Conservation (phyloP, 129 eudicot species). For the Lactuca saligna region DNA sequence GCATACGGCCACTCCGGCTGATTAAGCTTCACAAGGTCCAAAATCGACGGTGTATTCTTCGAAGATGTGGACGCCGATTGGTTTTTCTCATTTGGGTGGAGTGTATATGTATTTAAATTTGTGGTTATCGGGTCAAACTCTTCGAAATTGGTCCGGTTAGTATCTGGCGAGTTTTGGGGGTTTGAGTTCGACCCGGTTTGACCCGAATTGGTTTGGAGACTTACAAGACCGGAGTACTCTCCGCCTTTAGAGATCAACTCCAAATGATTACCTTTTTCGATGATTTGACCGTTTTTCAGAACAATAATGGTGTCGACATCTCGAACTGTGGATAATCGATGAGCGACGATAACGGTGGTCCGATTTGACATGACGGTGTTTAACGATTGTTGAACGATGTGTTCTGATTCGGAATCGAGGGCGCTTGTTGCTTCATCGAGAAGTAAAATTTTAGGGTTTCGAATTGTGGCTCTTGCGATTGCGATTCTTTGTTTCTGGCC, state of each 20-base stretch:
- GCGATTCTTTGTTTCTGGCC: slow-evolving; percentile 90
- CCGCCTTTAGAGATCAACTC: slow-evolving; percentile 52
- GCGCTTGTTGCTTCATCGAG: slow-evolving; percentile 96
- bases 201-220: slow-evolving; percentile 38
- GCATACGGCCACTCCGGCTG: slow-evolving; percentile 83
- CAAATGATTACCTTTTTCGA: slow-evolving; percentile 57
- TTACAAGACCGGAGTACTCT: slow-evolving; percentile 60
- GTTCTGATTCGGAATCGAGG: slow-evolving; percentile 79
- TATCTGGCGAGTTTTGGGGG: background rate
- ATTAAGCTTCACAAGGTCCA: slow-evolving; percentile 72
- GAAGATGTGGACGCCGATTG: slow-evolving; percentile 9
- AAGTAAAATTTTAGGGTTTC: slow-evolving; percentile 73
- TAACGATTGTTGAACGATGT: slow-evolving; percentile 64
- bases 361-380: slow-evolving; percentile 53
- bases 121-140: slow-evolving; percentile 14
- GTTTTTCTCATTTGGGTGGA: slow-evolving; percentile 18
- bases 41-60: slow-evolving; percentile 40
- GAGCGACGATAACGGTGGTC: slow-evolving; percentile 74
- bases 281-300: slow-evolving; percentile 57
- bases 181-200: slow-evolving; percentile 12
- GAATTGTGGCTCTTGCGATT: slow-evolving; percentile 71
- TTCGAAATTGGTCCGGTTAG: background rate
- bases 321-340: slow-evolving; percentile 64
- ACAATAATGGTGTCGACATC: slow-evolving; percentile 66
- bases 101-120: slow-evolving; percentile 1